Conservation (phyloP, 2,329 filamentous ascomycete species). For the Clarireedia sp. region DNA sequence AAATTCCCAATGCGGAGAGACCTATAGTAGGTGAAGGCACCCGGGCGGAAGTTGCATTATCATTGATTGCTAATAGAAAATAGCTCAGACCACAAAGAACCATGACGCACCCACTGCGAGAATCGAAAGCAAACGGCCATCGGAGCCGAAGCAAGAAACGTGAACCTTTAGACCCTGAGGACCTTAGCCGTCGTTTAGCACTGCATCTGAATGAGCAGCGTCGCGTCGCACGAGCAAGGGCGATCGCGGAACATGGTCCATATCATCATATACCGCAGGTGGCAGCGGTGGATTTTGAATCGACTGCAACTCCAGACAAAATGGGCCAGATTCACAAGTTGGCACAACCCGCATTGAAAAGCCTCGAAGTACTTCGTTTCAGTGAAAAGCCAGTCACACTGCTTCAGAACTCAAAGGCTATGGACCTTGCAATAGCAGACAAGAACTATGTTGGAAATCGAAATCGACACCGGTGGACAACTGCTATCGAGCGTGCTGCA, state of each 20-base stretch:
- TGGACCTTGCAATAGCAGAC: slow-evolving; percentile 30
- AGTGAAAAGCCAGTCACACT: slow-evolving; percentile 14
- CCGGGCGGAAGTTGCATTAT: not conserved
- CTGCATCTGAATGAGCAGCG: slow-evolving; percentile 42
- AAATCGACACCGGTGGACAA: slow-evolving; percentile 38
- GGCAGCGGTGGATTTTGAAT: slow-evolving; percentile 47
- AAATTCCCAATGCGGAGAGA: not conserved
- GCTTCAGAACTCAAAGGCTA: slow-evolving; percentile 18
- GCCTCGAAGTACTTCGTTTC: slow-evolving; percentile 30
- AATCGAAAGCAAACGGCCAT: slow-evolving; percentile 4
- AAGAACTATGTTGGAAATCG: slow-evolving; percentile 31
- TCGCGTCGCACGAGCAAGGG: slow-evolving; percentile 14
- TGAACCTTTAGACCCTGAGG: slow-evolving; percentile 44
- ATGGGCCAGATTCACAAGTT: slow-evolving; percentile 37
- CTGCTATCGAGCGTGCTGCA: slow-evolving; percentile 32
- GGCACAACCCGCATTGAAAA: slow-evolving; percentile 36
- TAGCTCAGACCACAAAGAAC: slow-evolving; percentile 14
- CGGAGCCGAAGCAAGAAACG: slow-evolving; percentile 23
- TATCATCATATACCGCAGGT: slow-evolving; percentile 47
- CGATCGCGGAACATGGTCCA: slow-evolving; percentile 14
- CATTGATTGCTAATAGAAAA: not conserved
- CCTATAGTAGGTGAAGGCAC: not conserved
- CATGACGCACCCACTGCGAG: slow-evolving; percentile 22
- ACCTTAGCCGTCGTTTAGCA: slow-evolving; percentile 45
- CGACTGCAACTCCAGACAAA: slow-evolving; percentile 42